Evolutionary conservation across 345 rosid genomes (phyloP).

Genomic region (Arabidopsis thaliana): DNA sequence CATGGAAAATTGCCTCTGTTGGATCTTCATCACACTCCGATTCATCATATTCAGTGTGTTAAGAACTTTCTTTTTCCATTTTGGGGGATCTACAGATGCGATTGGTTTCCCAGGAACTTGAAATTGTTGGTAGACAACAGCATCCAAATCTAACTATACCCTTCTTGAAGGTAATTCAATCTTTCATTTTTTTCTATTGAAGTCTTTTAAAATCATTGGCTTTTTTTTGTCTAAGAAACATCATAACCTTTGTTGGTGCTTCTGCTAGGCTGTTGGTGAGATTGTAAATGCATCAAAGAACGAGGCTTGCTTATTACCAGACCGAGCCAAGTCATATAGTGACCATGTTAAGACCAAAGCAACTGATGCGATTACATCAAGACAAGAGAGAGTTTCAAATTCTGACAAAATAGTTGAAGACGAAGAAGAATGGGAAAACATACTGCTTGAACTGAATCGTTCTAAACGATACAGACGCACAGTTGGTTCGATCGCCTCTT

Average conservation of each 20-base stretch:
- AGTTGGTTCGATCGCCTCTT: constrained; percentile 81
- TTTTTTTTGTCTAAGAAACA: constrained; percentile 18
- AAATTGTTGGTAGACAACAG: constrained; percentile 89
- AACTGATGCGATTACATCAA: constrained; percentile 44
- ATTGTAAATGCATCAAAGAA: constrained; percentile 72
- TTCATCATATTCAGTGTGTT: background rate
- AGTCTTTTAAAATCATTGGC: background rate
- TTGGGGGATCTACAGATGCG: constrained; percentile 64
- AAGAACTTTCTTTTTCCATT: constrained; percentile 3
- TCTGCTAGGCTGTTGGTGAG: constrained; percentile 75
- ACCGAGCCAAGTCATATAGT: constrained; percentile 55
- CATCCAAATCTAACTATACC: constrained; percentile 87
- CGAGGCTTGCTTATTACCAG: constrained; percentile 70
- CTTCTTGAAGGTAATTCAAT: constrained; percentile 73
- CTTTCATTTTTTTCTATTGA: constrained; percentile 5
- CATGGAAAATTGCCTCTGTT: background rate
- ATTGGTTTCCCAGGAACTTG: constrained; percentile 77
- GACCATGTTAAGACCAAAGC: constrained; percentile 55
- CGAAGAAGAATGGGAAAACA: constrained; percentile 68
- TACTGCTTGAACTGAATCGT: constrained; percentile 65
- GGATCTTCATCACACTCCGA: background rate
- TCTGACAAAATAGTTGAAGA: constrained; percentile 26
- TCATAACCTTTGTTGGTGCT: constrained; percentile 1
- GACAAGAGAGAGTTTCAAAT: constrained; percentile 44
- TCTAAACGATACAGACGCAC: constrained; percentile 76